Evolutionary conservation across 2,329 filamentous ascomycete genomes (phyloP).

Genomic region (Cylindrodendrum hubeiense): DNA sequence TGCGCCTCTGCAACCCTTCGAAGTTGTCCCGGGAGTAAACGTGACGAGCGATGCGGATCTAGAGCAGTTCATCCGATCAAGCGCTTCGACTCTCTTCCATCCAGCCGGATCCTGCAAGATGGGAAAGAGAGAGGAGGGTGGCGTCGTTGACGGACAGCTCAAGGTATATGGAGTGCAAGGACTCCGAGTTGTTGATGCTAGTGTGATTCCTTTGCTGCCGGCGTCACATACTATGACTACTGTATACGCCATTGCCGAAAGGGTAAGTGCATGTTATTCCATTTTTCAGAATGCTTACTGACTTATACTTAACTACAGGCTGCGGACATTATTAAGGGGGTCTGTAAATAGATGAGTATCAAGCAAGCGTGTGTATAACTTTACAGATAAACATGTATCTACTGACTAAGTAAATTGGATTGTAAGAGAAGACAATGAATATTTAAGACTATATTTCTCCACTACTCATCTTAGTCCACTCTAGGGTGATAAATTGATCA

Average conservation of each 20-base stretch:
- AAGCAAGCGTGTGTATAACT: too few relatives aligned
- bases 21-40: constrained; percentile 22
- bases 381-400: too few relatives aligned
- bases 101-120: constrained; percentile 47
- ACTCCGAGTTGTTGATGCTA: constrained; percentile 53
- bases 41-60: constrained; percentile 32
- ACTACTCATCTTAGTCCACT: too few relatives aligned
- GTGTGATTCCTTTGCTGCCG: constrained; percentile 43
- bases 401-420: too few relatives aligned
- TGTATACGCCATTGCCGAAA: constrained; percentile 47
- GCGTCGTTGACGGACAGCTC: constrained; percentile 45
- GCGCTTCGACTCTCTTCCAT: constrained; percentile 33
- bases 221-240: constrained; percentile 43
- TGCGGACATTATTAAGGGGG: constrained; percentile 31
- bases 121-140: constrained; percentile 56
- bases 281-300: neutral
- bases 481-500: too few relatives aligned
- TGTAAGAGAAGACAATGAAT: too few relatives aligned
- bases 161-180: constrained; percentile 38
- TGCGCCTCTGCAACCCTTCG: constrained; percentile 15
- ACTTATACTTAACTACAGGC: constrained; percentile 6
- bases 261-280: constrained; percentile 9
- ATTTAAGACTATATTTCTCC: too few relatives aligned
- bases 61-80: constrained; percentile 29
- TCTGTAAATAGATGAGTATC: neutral